Evolutionary conservation across 768 basidiomycete species (phyloP).

Genomic region (Rhizopogon roseolus): DNA sequence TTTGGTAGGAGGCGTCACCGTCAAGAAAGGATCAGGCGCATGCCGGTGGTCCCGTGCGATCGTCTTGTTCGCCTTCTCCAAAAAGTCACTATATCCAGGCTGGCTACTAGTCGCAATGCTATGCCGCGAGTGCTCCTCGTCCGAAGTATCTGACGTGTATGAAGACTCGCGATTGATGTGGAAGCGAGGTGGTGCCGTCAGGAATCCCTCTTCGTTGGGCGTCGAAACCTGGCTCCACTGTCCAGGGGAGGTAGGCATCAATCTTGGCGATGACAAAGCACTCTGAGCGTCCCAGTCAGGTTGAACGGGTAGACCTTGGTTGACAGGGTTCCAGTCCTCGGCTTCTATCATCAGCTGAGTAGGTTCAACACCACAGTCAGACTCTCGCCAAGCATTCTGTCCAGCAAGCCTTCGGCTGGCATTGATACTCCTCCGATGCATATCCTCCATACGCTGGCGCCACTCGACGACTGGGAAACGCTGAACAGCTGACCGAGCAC

Average conservation of each 20-base stretch:
- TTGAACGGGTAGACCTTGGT: constrained; percentile 58
- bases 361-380: constrained; percentile 51
- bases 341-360: constrained; percentile 52
- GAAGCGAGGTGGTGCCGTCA: constrained; percentile 28
- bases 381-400: constrained; percentile 70
- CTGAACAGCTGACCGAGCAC: constrained; percentile 90
- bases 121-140: constrained; percentile 50
- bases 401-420: constrained; percentile 68
- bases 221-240: constrained; percentile 63
- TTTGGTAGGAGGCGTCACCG: constrained; percentile 52
- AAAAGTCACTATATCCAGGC: constrained; percentile 69
- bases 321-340: constrained; percentile 78
- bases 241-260: constrained; percentile 51
- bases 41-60: constrained; percentile 78
- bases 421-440: constrained; percentile 81
- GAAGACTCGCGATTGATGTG: constrained; percentile 24
- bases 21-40: constrained; percentile 84
- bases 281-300: constrained; percentile 78
- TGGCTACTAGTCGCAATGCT: constrained; percentile 20
- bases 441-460: constrained; percentile 94
- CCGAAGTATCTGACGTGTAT: constrained; percentile 47
- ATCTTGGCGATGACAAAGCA: constrained; percentile 33
- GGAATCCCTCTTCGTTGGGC: constrained; percentile 36
- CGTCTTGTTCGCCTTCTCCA: constrained; percentile 79
- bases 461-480: constrained; percentile 98